phyloP scores from a whole-genome alignment of 2,329 filamentous ascomycete species.

The Zymoseptoria tritici region DNA sequence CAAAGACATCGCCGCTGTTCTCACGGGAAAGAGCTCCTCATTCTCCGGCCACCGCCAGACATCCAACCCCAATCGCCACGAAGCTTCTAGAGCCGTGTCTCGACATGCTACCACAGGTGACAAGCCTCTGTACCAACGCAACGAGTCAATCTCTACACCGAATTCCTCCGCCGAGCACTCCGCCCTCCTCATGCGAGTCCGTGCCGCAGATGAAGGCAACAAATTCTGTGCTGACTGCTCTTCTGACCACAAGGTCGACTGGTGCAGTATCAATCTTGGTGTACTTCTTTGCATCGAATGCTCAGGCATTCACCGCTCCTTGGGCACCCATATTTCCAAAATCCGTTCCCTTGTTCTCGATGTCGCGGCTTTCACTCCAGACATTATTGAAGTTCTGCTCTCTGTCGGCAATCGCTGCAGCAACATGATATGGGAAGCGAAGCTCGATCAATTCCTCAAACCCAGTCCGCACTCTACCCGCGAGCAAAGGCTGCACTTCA shows the following conservation, averaged over 20 bases:
- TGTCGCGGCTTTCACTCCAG: slow-evolving; percentile 90
- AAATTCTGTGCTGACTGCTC: slow-evolving; percentile 91
- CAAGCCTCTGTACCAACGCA: slow-evolving; percentile 64
- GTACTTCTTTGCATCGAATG: slow-evolving; percentile 97
- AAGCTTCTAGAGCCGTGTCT: slow-evolving; percentile 52
- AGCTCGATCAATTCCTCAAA: slow-evolving; percentile 65
- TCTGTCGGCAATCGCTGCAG: slow-evolving; percentile 89
- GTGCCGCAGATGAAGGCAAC: slow-evolving; percentile 87
- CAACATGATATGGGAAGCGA: slow-evolving; percentile 95
- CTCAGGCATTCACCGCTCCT: slow-evolving; percentile 89
- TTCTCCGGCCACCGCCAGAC: slow-evolving; percentile 49
- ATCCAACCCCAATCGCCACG: slow-evolving; percentile 37
- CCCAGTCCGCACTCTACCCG: slow-evolving; percentile 70
- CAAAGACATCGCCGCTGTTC: slow-evolving; percentile 82
- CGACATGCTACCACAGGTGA: slow-evolving; percentile 89
- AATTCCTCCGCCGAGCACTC: slow-evolving; percentile 62
- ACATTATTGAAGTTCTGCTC: slow-evolving; percentile 89
- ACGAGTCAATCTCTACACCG: slow-evolving; percentile 49
- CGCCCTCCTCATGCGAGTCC: slow-evolving; percentile 76
- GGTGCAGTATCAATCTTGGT: slow-evolving; percentile 96
- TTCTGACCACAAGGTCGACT: slow-evolving; percentile 87
- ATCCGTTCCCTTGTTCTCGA: slow-evolving; percentile 91
- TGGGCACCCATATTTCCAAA: slow-evolving; percentile 97
- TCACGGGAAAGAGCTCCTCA: slow-evolving; percentile 85
- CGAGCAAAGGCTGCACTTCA: slow-evolving; percentile 88